Percentiles rank a stretch among this genome's conserved stretches.
Evolutionary conservation across 225 moss, liverwort and hornwort species (phyloP).

Genomic region (Pseudisothecium myosuroides): DNA sequence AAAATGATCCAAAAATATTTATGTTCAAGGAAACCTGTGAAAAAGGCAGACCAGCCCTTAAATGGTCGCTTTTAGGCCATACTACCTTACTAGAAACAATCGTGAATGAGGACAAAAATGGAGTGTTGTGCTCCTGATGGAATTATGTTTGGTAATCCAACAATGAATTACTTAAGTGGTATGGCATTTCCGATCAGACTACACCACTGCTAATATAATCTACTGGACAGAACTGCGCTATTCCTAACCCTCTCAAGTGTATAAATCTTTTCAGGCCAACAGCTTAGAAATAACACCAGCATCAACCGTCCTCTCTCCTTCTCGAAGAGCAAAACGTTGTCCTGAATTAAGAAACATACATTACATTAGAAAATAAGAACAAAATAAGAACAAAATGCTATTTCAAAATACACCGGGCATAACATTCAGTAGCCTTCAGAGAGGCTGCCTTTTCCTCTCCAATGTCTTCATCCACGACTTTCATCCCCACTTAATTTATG

Average conservation of each 20-base stretch:
- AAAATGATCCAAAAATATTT: no score
- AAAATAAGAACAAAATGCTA: neutral
- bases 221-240: neutral
- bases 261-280: conserved; percentile 12
- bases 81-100: no score
- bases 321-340: conserved; percentile 82
- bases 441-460: no score
- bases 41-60: no score
- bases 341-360: conserved; percentile 9
- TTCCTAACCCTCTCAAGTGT: neutral
- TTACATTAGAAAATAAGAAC: neutral
- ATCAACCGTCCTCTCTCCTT: conserved; percentile 92
- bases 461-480: no score
- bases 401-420: neutral
- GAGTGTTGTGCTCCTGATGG: neutral
- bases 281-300: conserved; percentile 93
- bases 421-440: no score
- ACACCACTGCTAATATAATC: neutral
- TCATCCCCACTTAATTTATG: no score
- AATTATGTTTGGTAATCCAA: neutral
- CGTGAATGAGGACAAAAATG: neutral
- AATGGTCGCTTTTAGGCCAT: no score
- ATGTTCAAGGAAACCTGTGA: no score
- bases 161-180: neutral
- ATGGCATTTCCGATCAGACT: neutral